A percentile compares a stretch with the other conserved stretches of the same genome.
Evolutionary conservation across 73 alveolate genomes (phyloP).

Genomic region (Paramecium caudatum): DNA sequence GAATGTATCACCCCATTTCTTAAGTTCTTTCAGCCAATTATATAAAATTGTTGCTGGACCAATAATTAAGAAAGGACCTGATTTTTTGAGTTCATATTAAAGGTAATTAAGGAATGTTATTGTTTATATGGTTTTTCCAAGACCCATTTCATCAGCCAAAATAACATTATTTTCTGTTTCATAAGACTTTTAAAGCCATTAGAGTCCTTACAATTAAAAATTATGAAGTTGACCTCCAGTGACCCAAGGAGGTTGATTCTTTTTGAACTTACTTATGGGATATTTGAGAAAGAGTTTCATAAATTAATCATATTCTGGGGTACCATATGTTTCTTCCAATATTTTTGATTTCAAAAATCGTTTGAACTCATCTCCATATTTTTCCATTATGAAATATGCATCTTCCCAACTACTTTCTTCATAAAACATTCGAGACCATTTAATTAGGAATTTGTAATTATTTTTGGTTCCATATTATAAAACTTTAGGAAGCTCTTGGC

Average conservation of each 20-base stretch:
- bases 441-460: conserved; percentile 75
- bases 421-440: conserved; percentile 81
- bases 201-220: conserved; percentile 95
- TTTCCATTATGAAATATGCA: conserved; percentile 60
- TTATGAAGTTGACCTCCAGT: conserved; percentile 89
- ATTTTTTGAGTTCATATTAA: conserved; percentile 75
- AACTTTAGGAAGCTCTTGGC: conserved; percentile 5
- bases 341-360: conserved; percentile 64
- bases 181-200: conserved; percentile 95
- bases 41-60: conserved; percentile 94
- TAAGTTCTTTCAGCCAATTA: conserved; percentile 95
- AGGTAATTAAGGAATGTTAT: conserved; percentile 89
- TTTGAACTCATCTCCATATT: conserved; percentile 57
- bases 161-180: conserved; percentile 91
- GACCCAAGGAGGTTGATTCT: conserved; percentile 87
- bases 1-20: conserved; percentile 92
- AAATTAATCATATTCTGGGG: not conserved
- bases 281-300: not conserved
- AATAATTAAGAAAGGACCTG: conserved; percentile 90
- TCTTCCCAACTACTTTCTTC: conserved; percentile 80
- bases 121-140: conserved; percentile 98
- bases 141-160: conserved; percentile 99
- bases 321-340: conserved; percentile 71
- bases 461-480: conserved; percentile 71
- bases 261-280: conserved; percentile 17